Evolutionary conservation across 495 filamentous ascomycete species (phyloP), one percentile per base, ranked within the genome.

Genomic region (Lasiosphaeria hispida): DNA sequence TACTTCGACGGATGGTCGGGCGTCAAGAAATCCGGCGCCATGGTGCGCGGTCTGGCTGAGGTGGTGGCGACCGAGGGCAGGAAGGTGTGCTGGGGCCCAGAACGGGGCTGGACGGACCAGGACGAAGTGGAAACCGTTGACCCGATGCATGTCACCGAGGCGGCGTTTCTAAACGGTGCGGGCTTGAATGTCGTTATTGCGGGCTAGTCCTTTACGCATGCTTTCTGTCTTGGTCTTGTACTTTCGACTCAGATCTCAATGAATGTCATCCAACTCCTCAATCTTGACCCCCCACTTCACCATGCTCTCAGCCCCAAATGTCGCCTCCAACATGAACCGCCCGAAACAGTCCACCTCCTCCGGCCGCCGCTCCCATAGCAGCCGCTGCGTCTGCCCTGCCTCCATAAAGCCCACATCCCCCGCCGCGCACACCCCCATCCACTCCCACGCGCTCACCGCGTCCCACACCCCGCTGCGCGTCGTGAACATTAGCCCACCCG

Each of bases 1-100:
- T 81, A 91, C 59, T 90, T 95, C 60, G 90, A 95, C 69, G 90
- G 78, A 9, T 91, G 81, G 71, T 75, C 82, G 0, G 84, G 84
- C 47, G 89, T 95, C 18, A 82, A 82, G 69, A 85, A 85, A 64
- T 75, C 77, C 14, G 86, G 87, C 9, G 79, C 80, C 36, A 77
- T 96, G 69, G 87, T 96, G 82, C 70, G 67, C n/a, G 82, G 82
- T 13, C 70, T 96, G 19, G 61, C 88, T 18, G 68, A 82, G 1
- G 82, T 86, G 19, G 78, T 80, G 0, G 72, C 67, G 10, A 60
- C 67, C 11, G 75, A 75, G 3, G 68, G 77, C 7, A 83, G 83
- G 65, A 77, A 73, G 56, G 78, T 92, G 23, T 69, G 70, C 14
- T 92, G 89, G 87, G 89, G 88, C 4, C 82, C 83, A 7, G 81